Evolutionary conservation across 148 eudicot genomes (phyloP).

Genomic region (Cornus controversa): DNA sequence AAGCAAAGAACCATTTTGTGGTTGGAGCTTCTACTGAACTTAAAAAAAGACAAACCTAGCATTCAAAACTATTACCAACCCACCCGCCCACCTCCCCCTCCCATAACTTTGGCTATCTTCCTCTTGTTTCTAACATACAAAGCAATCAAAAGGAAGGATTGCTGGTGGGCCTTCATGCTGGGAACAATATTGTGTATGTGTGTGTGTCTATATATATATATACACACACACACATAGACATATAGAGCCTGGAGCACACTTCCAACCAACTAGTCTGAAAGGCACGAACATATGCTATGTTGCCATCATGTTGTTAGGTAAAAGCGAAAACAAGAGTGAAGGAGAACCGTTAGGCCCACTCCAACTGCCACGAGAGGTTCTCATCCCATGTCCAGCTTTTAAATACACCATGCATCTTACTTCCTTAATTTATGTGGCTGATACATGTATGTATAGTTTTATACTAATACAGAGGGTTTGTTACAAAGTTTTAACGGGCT

Average conservation of each 20-base stretch:
- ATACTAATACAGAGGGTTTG: neutral
- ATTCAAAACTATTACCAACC: neutral
- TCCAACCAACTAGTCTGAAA: too few species aligned
- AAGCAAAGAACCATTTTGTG: neutral
- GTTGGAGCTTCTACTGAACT: neutral
- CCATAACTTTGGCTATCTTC: neutral
- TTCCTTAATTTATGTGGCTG: neutral
- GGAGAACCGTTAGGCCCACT: slow-evolving; percentile 1
- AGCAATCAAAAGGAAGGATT: neutral
- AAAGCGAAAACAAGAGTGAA: neutral
- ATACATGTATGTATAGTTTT: too few species aligned
- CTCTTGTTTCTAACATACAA: neutral
- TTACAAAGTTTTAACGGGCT: neutral
- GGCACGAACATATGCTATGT: neutral
- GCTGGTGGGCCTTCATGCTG: neutral
- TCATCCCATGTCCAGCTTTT: neutral
- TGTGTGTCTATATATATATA: too few species aligned
- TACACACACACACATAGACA: too few species aligned
- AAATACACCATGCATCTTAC: neutral
- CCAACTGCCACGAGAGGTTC: neutral
- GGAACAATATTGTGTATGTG: too few species aligned
- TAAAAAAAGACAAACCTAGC: neutral
- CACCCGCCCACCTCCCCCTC: neutral
- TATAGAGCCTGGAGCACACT: too few species aligned
- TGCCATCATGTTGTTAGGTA: slow-evolving; percentile 9